Base-by-base conservation (phyloP, 2,329 filamentous ascomycete genomes). In the Trichoderma endophyticum region DNA sequence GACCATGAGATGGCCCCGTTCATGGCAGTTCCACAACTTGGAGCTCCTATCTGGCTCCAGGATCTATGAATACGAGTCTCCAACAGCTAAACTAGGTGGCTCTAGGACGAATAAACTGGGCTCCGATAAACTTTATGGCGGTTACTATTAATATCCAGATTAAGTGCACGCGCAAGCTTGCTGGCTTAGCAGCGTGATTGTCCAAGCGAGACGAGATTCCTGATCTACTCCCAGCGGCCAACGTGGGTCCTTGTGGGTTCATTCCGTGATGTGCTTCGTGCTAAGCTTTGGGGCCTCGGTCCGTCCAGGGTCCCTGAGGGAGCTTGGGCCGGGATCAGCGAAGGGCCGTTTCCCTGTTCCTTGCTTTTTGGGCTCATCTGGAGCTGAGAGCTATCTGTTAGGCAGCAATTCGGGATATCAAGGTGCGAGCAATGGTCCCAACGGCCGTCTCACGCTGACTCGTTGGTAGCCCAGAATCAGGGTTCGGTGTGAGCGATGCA, bases 221-320 rank as follows among this genome's bases (percentile, higher is more conserved):
- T 57, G 48, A 57, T 64, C 60, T 71, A 6, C 48, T 59, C 57
- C 30, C 21, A 24, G 67, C 43, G 21, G 24, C 30, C 59, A 63
- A 21, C 67, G 61, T 71, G 68, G 68, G 51, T 24, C 68, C 8
- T 28, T 14, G 59, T 71, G 57, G 66, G 36, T 30, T 60, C 56
- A 34, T 69, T 57, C 66, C 56, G 66, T 61, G 36, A 60, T 68
- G 56, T 43, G 24, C 66, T 70, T 60, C 4, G 43, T 54, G 57
- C 67, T 70, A 70, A 70, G 57, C 67, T 70, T 70, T 70, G 39
- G 39, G 39, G n/a, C 56, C 32, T 54, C 39, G 57, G 57, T 61
- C 66, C 57, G 66, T 54, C 26, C 15, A 51, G 66, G 56, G 24
- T 28, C 36, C 56, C 56, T 70, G 57, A 51, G 21, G 66, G 18